Evolutionary conservation across 257 asterid genomes (phyloP).

Genomic region (Fraxinus cuspidata): DNA sequence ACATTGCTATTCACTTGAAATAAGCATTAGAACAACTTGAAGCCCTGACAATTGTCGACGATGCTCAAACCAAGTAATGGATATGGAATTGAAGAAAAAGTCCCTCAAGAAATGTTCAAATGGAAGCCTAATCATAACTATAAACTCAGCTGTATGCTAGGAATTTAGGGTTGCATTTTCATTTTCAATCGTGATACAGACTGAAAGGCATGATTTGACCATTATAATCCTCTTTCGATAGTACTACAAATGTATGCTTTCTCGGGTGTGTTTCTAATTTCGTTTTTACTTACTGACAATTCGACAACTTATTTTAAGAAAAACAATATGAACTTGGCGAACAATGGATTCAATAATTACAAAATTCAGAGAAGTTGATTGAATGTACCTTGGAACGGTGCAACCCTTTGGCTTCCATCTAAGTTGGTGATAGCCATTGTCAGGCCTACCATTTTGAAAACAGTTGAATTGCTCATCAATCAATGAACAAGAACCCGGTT

Average conservation of each 20-base stretch:
- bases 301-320: not conserved
- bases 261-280: not conserved
- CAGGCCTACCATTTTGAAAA: conserved; percentile 78
- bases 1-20: not conserved
- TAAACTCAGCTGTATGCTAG: not conserved
- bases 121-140: not conserved
- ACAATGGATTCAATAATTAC: not conserved
- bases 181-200: no score
- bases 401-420: conserved; percentile 94
- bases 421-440: conserved; percentile 50
- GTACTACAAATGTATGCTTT: not conserved
- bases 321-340: not conserved
- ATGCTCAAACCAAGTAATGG: not conserved
- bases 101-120: not conserved
- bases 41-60: not conserved
- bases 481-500: conserved; percentile 87
- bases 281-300: not conserved
- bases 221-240: no score
- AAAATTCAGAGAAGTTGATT: not conserved
- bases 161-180: not conserved
- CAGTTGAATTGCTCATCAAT: conserved; percentile 96
- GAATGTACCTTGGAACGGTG: conserved; percentile 69
- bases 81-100: conserved; percentile 2
- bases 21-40: not conserved
- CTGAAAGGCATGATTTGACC: no score